Percentiles rank a stretch among this genome's conserved stretches.
These are phyloP conservation scores for Trichoderma aggressivum DNA, from an alignment of 2,329 filamentous ascomycete genomes.

Conservation along the genomic window DNA sequence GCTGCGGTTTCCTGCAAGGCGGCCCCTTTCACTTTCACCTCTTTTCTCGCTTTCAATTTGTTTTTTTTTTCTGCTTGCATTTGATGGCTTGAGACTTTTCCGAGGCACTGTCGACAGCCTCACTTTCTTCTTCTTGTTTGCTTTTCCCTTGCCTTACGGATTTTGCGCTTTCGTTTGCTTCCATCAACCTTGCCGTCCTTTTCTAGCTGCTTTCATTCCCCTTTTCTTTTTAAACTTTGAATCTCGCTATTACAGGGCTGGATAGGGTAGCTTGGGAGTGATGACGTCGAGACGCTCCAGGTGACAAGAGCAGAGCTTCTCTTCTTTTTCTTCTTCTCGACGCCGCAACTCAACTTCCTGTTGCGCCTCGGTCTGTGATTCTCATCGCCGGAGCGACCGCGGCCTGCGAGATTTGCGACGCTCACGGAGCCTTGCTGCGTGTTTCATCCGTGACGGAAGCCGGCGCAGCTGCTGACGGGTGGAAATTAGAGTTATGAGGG, in stretches of 20 bases:
- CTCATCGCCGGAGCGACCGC: not conserved
- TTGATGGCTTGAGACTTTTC: conserved; percentile 2
- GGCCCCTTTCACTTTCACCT: conserved; percentile 4
- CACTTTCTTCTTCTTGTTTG: not conserved
- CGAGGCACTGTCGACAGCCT: not conserved
- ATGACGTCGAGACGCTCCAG: conserved; percentile 9
- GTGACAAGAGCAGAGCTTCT: conserved; percentile 5
- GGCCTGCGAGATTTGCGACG: not conserved
- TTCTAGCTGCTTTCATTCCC: not conserved
- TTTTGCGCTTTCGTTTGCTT: not conserved
- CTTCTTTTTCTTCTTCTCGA: not conserved
- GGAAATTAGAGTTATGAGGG: conserved; percentile 15
- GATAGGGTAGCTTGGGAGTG: not conserved
- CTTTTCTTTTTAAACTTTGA: not conserved
- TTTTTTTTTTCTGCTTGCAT: not conserved
- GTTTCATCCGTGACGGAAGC: not conserved
- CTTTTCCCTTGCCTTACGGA: not conserved
- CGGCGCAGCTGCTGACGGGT: not conserved
- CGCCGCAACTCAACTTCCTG: not conserved
- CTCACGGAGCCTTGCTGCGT: not conserved
- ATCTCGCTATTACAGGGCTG: not conserved
- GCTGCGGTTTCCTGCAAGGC: conserved; percentile 9
- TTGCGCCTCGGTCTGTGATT: not conserved
- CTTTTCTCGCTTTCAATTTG: not conserved
- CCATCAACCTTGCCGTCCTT: not conserved